Base-by-base conservation (phyloP, 202 grass and related monocot species). In the Thinopyrum obtusiflorum region DNA sequence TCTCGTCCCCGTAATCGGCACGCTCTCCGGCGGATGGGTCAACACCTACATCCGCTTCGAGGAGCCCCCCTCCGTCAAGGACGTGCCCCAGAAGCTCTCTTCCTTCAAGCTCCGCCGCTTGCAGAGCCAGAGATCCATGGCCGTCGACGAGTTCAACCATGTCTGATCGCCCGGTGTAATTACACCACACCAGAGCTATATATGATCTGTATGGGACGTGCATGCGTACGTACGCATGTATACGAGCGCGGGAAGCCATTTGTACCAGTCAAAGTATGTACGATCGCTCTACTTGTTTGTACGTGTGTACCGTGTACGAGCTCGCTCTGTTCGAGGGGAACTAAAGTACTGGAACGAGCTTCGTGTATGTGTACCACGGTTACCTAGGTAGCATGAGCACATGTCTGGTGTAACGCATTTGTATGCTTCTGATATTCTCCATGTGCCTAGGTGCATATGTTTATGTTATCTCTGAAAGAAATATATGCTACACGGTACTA, bases 61-160 rank as follows among this genome's bases (percentile, higher is more conserved):
- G 61, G 88, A 87, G 71, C 7, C 83, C 3, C 87, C 87, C 20
- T 24, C 65, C 29, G 18, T 79, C 7, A 80, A 70, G 59, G 65
- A 76, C 77, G 85, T 4, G 0, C 37, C 89, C 0, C 81, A 94
- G 85, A 88, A 82, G 55, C 74, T 96, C 62, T 91, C 96, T 59
- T 98, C 96, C 62, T 98, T 98, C 86, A 98, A 98, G 87, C 89
- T 98, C 49, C 96, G 96, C 49, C 91, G 96, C 82, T 6, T 96
- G 65, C 96, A 98, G 86, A 95, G 96, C 86, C 86, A 94, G 70
- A 39, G 40, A 62, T 71, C 49, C 62, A 59, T 84, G 24, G 85
- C 85, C 71, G 85, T 53, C 63, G 85, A 88, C 85, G 89, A 91
- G 42, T 84, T 91, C 55, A 85, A 87, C 89, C 75, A 66, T 69